A percentile compares a stretch with the other conserved stretches of the same genome.
These are phyloP conservation scores for Gymnopilus junonius DNA, from an alignment of 768 basidiomycete genomes.

Conservation along the genomic window DNA sequence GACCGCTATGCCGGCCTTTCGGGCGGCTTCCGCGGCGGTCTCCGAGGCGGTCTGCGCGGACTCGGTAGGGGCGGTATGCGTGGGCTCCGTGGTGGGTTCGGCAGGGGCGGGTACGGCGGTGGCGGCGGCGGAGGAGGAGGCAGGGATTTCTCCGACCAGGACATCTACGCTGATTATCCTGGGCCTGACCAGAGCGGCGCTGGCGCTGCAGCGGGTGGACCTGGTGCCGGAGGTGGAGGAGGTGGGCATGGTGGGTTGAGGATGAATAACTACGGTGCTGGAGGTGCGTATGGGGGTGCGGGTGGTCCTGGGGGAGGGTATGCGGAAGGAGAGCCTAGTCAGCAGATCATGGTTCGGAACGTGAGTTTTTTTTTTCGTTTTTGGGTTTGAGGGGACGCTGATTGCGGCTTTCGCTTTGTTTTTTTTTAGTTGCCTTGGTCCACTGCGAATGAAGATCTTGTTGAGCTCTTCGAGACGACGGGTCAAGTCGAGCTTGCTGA, in stretches of 20 bases:
- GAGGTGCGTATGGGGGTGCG: conserved; percentile 37
- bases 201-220: conserved; percentile 41
- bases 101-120: conserved; percentile 41
- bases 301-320: conserved; percentile 37
- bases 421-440: conserved; percentile 88
- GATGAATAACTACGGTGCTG: conserved; percentile 31
- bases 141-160: conserved; percentile 84
- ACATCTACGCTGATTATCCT: conserved; percentile 91
- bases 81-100: conserved; percentile 47
- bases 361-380: conserved; percentile 55
- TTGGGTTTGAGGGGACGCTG: neutral
- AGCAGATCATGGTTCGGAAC: conserved; percentile 98
- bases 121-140: conserved; percentile 54
- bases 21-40: conserved; percentile 68
- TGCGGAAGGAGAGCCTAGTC: conserved; percentile 80
- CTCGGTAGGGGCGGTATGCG: conserved; percentile 42
- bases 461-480: conserved; percentile 97
- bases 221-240: conserved; percentile 38
- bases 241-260: conserved; percentile 35
- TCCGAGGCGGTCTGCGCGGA: conserved; percentile 42
- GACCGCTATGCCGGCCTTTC: conserved; percentile 90
- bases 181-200: conserved; percentile 75
- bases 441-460: conserved; percentile 97
- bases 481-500: conserved; percentile 95
- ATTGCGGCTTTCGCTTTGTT: neutral